These are phyloP conservation scores for Chlorella sp. DNA, from an alignment of 139 green algal species.

Conservation along the genomic window DNA sequence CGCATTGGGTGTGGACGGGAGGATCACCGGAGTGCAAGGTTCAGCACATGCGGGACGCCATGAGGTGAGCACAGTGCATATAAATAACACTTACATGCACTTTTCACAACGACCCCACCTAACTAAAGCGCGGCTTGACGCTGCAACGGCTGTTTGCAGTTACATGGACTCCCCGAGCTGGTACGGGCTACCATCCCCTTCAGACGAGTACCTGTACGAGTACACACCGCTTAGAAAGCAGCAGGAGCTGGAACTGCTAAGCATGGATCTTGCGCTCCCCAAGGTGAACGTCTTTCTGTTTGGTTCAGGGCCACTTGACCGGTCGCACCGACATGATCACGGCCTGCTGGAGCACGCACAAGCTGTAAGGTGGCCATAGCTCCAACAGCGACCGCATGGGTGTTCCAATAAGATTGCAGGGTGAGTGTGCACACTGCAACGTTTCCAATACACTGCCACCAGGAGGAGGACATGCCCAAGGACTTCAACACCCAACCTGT, in stretches of 20 bases:
- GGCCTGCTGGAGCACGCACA: no score
- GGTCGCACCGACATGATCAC: no score
- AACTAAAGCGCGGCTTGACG: not conserved
- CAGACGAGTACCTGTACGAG: not conserved
- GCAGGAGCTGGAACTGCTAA: no score
- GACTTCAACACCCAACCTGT: not conserved
- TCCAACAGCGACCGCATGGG: not conserved
- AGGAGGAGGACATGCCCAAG: no score
- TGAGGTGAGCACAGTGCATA: not conserved
- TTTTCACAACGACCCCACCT: not conserved
- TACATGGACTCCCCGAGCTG: not conserved
- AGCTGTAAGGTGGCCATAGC: not conserved
- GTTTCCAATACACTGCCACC: no score
- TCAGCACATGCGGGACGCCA: slow-evolving; percentile 25
- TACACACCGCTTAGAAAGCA: not conserved
- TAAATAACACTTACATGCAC: not conserved
- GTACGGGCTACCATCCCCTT: not conserved
- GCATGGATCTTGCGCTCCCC: no score
- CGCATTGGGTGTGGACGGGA: slow-evolving; percentile 27
- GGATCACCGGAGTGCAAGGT: slow-evolving; percentile 24
- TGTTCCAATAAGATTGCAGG: not conserved
- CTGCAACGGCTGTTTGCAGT: not conserved
- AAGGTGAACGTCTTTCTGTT: no score
- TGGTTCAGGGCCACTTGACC: no score
- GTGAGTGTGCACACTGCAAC: no score